These are phyloP conservation scores for Mallotus repandus DNA, from an alignment of 441 rosid species.

Conservation along the genomic window DNA sequence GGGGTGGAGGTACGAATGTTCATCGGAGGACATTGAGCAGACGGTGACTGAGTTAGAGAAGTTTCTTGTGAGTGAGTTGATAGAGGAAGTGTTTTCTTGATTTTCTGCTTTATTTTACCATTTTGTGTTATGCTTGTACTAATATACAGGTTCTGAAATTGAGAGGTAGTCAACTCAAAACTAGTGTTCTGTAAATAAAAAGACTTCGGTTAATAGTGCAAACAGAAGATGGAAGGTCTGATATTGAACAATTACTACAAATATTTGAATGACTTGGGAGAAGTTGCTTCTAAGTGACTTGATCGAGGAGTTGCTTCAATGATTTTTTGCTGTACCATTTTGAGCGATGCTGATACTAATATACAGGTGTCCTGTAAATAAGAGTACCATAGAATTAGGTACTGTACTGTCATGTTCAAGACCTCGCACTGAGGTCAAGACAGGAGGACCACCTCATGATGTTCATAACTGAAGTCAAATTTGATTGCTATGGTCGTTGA, in stretches of 20 bases:
- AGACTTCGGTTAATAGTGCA: background rate
- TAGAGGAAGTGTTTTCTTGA: constrained; percentile 50
- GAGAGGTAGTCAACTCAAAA: constrained; percentile 7
- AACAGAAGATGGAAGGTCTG: background rate
- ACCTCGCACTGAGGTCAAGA: background rate
- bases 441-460: background rate
- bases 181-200: constrained; percentile 23
- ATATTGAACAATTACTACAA: background rate
- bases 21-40: constrained; percentile 47
- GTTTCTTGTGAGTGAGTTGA: constrained; percentile 47
- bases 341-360: too few species aligned
- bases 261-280: too few species aligned
- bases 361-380: background rate
- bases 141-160: constrained; percentile 11
- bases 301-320: too few species aligned
- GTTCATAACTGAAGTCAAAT: background rate
- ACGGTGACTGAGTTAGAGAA: constrained; percentile 59
- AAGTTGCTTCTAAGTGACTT: too few species aligned
- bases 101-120: background rate
- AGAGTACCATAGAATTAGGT: background rate
- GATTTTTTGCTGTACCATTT: too few species aligned
- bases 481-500: background rate
- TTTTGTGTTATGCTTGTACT: background rate
- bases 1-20: constrained; percentile 72
- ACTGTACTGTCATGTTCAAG: background rate